These are phyloP conservation scores for Rhizopus sp. DNA, from an alignment of 371 early-diverging fungal genomes.

Conservation along the genomic window DNA sequence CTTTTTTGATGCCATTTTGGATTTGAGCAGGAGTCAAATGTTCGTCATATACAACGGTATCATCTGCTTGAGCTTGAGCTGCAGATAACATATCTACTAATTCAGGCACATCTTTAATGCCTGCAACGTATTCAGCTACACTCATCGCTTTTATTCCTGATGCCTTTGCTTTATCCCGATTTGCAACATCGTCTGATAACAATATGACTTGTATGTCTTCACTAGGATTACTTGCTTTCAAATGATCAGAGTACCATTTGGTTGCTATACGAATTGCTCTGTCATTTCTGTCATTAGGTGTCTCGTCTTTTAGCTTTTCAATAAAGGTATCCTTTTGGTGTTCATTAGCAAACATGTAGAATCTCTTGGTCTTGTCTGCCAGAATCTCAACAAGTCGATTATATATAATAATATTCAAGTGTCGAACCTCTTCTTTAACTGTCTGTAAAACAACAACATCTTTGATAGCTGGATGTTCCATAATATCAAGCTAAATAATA, in stretches of 20 bases:
- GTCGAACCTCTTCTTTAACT: constrained; percentile 88
- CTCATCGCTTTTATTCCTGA: constrained; percentile 69
- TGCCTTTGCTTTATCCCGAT: constrained; percentile 70
- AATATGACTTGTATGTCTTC: constrained; percentile 61
- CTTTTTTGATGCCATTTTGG: constrained; percentile 84
- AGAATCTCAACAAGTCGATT: constrained; percentile 78
- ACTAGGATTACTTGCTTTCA: constrained; percentile 36
- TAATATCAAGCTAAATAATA: constrained; percentile 79
- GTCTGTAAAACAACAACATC: constrained; percentile 94
- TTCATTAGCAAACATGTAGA: constrained; percentile 94
- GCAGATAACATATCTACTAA: constrained; percentile 88
- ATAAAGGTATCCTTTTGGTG: constrained; percentile 89
- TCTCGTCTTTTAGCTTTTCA: constrained; percentile 79
- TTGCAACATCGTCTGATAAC: constrained; percentile 88
- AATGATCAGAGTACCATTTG: constrained; percentile 83
- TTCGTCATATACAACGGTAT: constrained; percentile 60
- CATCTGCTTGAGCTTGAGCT: constrained; percentile 48
- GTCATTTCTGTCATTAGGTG: constrained; percentile 93
- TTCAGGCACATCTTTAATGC: constrained; percentile 68
- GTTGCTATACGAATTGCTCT: constrained; percentile 87
- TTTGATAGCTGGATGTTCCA: constrained; percentile 85
- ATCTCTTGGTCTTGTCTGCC: constrained; percentile 67
- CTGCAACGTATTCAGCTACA: constrained; percentile 57
- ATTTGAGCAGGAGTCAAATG: constrained; percentile 76
- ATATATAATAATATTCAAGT: constrained; percentile 77